Conservation (phyloP, 768 basidiomycete genomes). For the Tephrocybe sp. region DNA sequence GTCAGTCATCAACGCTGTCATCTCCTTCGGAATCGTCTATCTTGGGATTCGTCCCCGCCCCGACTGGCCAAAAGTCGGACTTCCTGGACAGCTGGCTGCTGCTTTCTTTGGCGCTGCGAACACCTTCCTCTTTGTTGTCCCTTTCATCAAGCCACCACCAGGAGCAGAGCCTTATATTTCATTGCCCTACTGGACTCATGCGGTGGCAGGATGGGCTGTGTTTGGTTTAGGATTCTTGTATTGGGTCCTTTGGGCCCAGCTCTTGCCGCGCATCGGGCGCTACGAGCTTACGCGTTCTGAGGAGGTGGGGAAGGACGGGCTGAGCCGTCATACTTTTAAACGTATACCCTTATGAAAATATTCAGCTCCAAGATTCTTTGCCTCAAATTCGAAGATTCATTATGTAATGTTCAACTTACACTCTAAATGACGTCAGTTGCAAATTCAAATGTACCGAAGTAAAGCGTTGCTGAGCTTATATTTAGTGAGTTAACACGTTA, state of each 20-base stretch:
- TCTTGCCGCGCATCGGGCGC: constrained; percentile 28
- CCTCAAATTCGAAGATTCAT: too few species aligned
- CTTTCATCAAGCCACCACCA: constrained; percentile 49
- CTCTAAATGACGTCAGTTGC: too few species aligned
- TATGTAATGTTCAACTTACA: too few species aligned
- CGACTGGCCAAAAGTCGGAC: constrained; percentile 24
- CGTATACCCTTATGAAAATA: constrained; percentile 14
- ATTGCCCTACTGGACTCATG: constrained; percentile 59
- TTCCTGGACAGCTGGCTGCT: constrained; percentile 23
- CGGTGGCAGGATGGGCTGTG: constrained; percentile 37
- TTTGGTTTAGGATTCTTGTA: constrained; percentile 38
- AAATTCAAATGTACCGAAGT: too few species aligned
- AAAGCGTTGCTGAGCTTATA: too few species aligned
- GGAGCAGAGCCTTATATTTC: constrained; percentile 46
- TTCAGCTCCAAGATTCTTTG: too few species aligned
- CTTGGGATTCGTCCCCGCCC: constrained; percentile 26
- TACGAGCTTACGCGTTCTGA: constrained; percentile 31
- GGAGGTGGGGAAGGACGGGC: constrained; percentile 32
- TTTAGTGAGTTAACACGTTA: too few species aligned
- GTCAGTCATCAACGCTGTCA: constrained; percentile 48
- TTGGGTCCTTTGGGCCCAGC: constrained; percentile 34
- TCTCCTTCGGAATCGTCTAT: constrained; percentile 53
- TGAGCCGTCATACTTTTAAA: constrained; percentile 22
- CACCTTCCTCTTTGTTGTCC: constrained; percentile 55
- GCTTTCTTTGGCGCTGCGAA: constrained; percentile 59